These are phyloP conservation scores for Abelmoschus esculentus DNA, from an alignment of 345 rosid species.

Conservation along the genomic window DNA sequence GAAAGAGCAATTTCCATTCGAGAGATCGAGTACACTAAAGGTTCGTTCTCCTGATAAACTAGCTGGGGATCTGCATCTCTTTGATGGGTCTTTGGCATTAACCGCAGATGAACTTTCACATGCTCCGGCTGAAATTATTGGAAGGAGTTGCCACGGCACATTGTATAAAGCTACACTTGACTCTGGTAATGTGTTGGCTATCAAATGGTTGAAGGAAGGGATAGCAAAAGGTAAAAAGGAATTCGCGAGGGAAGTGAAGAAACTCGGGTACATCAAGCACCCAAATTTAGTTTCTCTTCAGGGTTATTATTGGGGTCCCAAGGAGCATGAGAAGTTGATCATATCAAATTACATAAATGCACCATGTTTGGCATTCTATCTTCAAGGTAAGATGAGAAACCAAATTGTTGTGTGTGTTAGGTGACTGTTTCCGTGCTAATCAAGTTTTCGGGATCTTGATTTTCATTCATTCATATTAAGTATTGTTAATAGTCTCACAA, in stretches of 20 bases:
- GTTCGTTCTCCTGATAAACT: conserved; percentile 59
- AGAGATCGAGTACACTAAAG: conserved; percentile 28
- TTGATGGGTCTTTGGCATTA: conserved; percentile 49
- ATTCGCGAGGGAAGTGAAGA: conserved; percentile 79
- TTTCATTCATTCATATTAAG: not conserved
- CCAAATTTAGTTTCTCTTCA: conserved; percentile 73
- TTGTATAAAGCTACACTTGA: conserved; percentile 66
- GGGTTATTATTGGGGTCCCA: conserved; percentile 86
- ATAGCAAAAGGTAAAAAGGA: conserved; percentile 74
- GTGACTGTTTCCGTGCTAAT: not conserved
- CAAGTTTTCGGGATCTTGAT: not conserved
- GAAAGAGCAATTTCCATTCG: conserved; percentile 30
- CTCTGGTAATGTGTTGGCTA: conserved; percentile 51
- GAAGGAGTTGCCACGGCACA: conserved; percentile 83
- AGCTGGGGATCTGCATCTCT: conserved; percentile 67
- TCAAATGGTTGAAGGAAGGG: conserved; percentile 86
- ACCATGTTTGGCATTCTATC: conserved; percentile 56
- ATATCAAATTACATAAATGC: conserved; percentile 57
- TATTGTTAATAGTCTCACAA: not conserved
- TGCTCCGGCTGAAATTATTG: conserved; percentile 84
- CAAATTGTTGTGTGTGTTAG: not conserved
- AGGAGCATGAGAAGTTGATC: conserved; percentile 77
- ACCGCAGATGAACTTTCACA: conserved; percentile 75
- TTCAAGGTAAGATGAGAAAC: conserved; percentile 48
- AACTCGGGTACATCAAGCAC: conserved; percentile 77